Evolutionary conservation across 2,329 filamentous ascomycete genomes (phyloP).

Genomic region (Ceratocystis smalleyi): DNA sequence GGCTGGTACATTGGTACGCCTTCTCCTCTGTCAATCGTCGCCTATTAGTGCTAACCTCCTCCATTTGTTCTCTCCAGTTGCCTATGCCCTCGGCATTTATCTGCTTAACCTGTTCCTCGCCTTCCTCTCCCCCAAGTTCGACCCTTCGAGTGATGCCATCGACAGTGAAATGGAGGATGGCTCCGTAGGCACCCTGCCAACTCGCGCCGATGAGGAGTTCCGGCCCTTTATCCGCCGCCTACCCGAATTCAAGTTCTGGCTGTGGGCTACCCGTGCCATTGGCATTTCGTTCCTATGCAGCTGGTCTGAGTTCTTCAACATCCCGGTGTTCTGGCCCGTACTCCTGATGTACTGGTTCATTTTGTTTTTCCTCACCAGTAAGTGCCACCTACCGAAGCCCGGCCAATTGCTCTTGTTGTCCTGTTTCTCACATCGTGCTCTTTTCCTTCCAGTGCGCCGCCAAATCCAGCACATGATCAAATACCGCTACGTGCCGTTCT

Average conservation of each 20-base stretch:
- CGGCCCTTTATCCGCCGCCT: conserved; percentile 89
- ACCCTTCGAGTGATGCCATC: conserved; percentile 77
- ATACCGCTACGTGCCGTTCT: conserved; percentile 94
- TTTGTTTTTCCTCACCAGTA: conserved; percentile 87
- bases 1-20: conserved; percentile 91
- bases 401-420: conserved; percentile 5
- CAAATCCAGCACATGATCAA: conserved; percentile 99
- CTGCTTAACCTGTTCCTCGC: conserved; percentile 97
- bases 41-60: not conserved
- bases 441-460: conserved; percentile 58
- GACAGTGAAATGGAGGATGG: conserved; percentile 97
- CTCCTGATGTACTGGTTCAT: conserved; percentile 98
- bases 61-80: conserved; percentile 43
- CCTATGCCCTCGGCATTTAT: conserved; percentile 96
- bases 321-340: conserved; percentile 98
- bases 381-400: conserved; percentile 27
- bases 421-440: not conserved
- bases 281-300: conserved; percentile 70
- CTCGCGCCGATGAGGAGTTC: conserved; percentile 95
- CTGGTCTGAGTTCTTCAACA: conserved; percentile 88
- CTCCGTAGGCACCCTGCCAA: conserved; percentile 64
- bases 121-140: conserved; percentile 96
- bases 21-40: not conserved
- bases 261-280: conserved; percentile 80
- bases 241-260: conserved; percentile 99